Evolutionary conservation across 129 eudicot species (phyloP).

Genomic region (Chrysanthemum lavandulifolium): DNA sequence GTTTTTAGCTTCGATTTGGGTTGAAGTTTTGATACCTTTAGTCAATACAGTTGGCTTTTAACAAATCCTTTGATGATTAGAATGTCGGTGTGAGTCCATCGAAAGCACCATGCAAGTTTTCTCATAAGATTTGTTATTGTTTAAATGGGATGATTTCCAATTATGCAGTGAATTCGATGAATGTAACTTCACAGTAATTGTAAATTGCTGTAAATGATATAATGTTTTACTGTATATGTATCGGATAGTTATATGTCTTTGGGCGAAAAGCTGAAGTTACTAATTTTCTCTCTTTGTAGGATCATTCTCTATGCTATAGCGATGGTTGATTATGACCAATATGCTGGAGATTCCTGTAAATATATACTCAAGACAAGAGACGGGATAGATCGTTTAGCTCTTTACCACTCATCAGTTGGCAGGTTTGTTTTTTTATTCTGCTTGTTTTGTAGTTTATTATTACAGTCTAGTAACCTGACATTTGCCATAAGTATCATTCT

Average conservation of each 20-base stretch:
- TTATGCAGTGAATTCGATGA: not conserved
- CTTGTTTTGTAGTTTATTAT: conserved; percentile 7
- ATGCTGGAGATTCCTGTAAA: conserved; percentile 44
- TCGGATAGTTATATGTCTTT: not conserved
- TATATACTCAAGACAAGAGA: conserved; percentile 68
- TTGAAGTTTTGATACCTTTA: too few species aligned
- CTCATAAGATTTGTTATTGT: too few species aligned
- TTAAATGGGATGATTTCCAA: too few species aligned
- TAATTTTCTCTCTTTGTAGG: conserved; percentile 41
- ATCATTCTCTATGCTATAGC: conserved; percentile 88
- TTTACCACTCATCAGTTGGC: conserved; percentile 86
- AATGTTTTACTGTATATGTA: not conserved
- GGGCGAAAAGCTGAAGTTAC: not conserved
- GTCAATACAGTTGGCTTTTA: too few species aligned
- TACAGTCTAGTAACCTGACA: not conserved
- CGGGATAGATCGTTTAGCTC: conserved; percentile 69
- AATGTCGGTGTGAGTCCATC: too few species aligned
- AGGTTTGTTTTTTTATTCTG: conserved; percentile 43
- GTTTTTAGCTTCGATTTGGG: too few species aligned
- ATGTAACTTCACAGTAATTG: not conserved
- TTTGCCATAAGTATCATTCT: conserved; percentile 2
- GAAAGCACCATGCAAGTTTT: too few species aligned
- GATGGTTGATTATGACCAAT: conserved; percentile 89
- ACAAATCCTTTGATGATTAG: too few species aligned
- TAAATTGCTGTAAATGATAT: not conserved